These are phyloP conservation scores for Nitzschia palea DNA, from an alignment of 108 stramenopile genomes.

Conservation along the genomic window DNA sequence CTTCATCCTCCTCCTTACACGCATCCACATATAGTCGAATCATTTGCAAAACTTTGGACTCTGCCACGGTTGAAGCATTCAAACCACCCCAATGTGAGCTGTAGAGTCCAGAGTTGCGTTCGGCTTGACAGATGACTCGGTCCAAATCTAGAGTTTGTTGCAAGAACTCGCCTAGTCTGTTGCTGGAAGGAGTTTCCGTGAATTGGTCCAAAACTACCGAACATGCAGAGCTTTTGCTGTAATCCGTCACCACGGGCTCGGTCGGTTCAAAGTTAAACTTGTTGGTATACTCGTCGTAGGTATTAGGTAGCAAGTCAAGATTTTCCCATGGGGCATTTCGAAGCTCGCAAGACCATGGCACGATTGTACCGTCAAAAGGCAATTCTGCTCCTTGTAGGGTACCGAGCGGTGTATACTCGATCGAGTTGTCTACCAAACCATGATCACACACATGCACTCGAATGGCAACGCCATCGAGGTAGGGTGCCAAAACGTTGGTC, in stretches of 20 bases:
- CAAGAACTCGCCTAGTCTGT: background rate
- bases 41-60: slow-evolving; percentile 12
- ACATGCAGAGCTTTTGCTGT: background rate
- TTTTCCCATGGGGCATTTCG: slow-evolving; percentile 35
- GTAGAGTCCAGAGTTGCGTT: slow-evolving; percentile 43
- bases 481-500: background rate
- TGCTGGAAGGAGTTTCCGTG: background rate
- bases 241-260: background rate
- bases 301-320: slow-evolving; percentile 9
- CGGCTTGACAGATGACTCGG: slow-evolving; percentile 3
- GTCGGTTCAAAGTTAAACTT: background rate
- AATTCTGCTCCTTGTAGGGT: background rate
- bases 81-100: slow-evolving; percentile 57
- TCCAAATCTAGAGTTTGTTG: slow-evolving; percentile 8
- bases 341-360: slow-evolving; percentile 40
- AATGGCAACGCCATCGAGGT: background rate
- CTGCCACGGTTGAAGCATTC: slow-evolving; percentile 15
- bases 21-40: slow-evolving; percentile 13
- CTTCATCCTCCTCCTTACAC: slow-evolving; percentile 37
- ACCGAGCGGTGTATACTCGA: slow-evolving; percentile 38
- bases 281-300: slow-evolving; percentile 23
- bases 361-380: background rate
- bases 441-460: slow-evolving; percentile 49
- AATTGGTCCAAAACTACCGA: background rate
- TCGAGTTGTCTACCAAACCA: slow-evolving; percentile 38